phyloP scores from a whole-genome alignment of 768 basidiomycete genomes.

The Lactarius indigo region DNA sequence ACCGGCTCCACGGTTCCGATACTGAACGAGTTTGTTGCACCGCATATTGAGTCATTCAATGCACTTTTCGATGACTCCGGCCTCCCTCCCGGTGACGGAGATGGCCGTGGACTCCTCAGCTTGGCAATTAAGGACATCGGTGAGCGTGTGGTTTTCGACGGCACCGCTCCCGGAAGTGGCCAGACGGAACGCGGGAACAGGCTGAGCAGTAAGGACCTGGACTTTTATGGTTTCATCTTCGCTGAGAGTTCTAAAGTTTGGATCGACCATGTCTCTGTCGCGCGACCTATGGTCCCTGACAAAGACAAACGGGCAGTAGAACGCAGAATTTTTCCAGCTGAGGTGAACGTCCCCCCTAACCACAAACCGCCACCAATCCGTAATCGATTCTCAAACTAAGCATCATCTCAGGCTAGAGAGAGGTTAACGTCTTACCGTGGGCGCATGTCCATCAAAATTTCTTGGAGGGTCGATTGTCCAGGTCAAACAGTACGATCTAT shows the following conservation, averaged over 20 bases:
- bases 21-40: constrained; percentile 88
- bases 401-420: constrained; percentile 72
- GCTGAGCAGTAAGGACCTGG: constrained; percentile 64
- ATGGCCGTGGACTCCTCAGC: constrained; percentile 75
- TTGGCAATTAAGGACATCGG: constrained; percentile 81
- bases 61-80: constrained; percentile 92
- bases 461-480: constrained; percentile 70
- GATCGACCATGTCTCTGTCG: constrained; percentile 82
- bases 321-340: constrained; percentile 79
- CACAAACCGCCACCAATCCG: neutral
- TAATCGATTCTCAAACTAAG: constrained; percentile 1
- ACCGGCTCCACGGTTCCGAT: constrained; percentile 68
- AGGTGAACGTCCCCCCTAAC: constrained; percentile 50
- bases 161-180: constrained; percentile 55
- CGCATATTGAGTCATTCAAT: constrained; percentile 96
- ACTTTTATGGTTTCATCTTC: constrained; percentile 14
- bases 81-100: constrained; percentile 66
- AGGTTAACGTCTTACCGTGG: constrained; percentile 89
- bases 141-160: constrained; percentile 91
- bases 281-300: constrained; percentile 83
- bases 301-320: constrained; percentile 73
- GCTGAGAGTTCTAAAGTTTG: constrained; percentile 55
- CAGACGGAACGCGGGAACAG: constrained; percentile 72
- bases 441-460: constrained; percentile 80
- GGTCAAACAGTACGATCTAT: constrained; percentile 65